These are phyloP conservation scores for Monosporascus cannonballus DNA, from an alignment of 2,329 filamentous ascomycete genomes.

Conservation along the genomic window DNA sequence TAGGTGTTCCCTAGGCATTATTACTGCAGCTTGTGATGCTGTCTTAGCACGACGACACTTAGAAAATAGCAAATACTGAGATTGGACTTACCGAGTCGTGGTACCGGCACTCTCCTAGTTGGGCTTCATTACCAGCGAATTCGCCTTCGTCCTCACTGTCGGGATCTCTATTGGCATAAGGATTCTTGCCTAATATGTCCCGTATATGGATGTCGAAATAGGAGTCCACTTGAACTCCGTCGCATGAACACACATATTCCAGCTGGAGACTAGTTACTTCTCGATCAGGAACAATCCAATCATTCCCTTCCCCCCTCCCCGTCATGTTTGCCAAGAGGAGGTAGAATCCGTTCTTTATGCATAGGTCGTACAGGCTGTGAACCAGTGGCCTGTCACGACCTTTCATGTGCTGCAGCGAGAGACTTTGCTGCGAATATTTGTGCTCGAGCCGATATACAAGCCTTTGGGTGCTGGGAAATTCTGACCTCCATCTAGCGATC, in stretches of 20 bases:
- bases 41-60: not conserved
- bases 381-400: conserved; percentile 14
- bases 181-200: conserved; percentile 8
- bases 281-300: not conserved
- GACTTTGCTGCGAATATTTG: conserved; percentile 15
- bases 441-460: conserved; percentile 16
- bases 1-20: conserved; percentile 4
- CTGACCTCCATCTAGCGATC: conserved; percentile 7
- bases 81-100: conserved; percentile 12
- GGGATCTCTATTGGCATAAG: conserved; percentile 2
- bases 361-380: conserved; percentile 8
- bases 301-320: conserved; percentile 1
- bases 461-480: not conserved
- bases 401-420: conserved; percentile 17
- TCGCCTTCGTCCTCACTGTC: conserved; percentile 11
- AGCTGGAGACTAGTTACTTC: conserved; percentile 2
- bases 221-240: conserved; percentile 1
- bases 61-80: not conserved
- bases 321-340: conserved; percentile 16
- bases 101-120: conserved; percentile 8
- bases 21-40: conserved; percentile 5
- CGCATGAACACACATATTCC: conserved; percentile 1
- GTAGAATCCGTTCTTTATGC: conserved; percentile 6
- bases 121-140: conserved; percentile 11
- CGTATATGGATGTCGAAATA: not conserved